These are phyloP conservation scores for Spiraea crenata DNA, from an alignment of 331 rosid genomes.

Conservation along the genomic window DNA sequence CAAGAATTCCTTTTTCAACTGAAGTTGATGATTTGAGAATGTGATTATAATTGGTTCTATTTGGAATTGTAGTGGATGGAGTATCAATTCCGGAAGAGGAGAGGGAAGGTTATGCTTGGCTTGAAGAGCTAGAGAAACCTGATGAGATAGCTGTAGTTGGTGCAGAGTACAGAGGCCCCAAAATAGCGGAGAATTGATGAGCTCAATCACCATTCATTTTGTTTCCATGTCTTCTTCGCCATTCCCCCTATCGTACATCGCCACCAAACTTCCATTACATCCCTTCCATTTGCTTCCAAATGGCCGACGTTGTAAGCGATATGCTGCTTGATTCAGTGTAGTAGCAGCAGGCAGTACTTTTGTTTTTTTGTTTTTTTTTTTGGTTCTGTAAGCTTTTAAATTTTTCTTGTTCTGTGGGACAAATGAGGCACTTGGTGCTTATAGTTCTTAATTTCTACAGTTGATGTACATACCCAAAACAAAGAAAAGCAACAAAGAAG, in stretches of 20 bases:
- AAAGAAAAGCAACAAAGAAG: slow-evolving; percentile 18
- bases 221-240: slow-evolving; percentile 1
- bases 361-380: slow-evolving; percentile 13
- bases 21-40: not conserved
- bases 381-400: not conserved
- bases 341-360: slow-evolving; percentile 5
- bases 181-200: slow-evolving; percentile 47
- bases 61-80: slow-evolving; percentile 48
- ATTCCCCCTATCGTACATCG: not conserved
- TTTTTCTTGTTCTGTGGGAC: slow-evolving; percentile 15
- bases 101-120: slow-evolving; percentile 63
- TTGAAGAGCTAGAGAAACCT: slow-evolving; percentile 72
- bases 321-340: slow-evolving; percentile 11
- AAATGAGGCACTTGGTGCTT: slow-evolving; percentile 32
- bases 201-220: not conserved
- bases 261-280: not conserved
- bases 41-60: not conserved
- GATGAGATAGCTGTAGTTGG: slow-evolving; percentile 60
- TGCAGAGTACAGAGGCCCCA: slow-evolving; percentile 61
- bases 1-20: not conserved
- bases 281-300: not conserved
- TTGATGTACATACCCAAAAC: slow-evolving; percentile 50
- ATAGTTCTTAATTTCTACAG: slow-evolving; percentile 16
- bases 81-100: slow-evolving; percentile 54
- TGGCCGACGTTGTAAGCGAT: not conserved